Conservation (phyloP, 140 eudicot genomes). For the Stevia rebaudiana region DNA sequence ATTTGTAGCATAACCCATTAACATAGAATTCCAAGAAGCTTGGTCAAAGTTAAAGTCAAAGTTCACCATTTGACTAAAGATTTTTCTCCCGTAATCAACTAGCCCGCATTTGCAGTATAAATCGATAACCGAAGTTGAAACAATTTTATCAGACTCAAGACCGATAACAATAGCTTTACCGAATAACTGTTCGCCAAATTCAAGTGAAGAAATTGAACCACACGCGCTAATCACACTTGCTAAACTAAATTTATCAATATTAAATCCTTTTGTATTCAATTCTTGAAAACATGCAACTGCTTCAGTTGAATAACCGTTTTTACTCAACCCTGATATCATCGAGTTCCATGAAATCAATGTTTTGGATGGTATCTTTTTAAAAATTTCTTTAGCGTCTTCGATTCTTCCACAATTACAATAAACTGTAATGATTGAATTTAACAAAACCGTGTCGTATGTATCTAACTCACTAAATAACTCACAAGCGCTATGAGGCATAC, state of each 20-base stretch:
- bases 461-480: conserved; percentile 42
- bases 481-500: conserved; percentile 48
- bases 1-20: conserved; percentile 90
- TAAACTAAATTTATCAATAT: conserved; percentile 51
- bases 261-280: conserved; percentile 44
- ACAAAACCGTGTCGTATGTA: conserved; percentile 55
- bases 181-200: conserved; percentile 79
- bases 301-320: conserved; percentile 67
- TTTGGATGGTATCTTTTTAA: conserved; percentile 44
- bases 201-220: conserved; percentile 60
- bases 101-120: conserved; percentile 82
- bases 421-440: conserved; percentile 73
- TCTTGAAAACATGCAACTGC: conserved; percentile 51
- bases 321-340: conserved; percentile 71
- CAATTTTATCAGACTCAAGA: conserved; percentile 52
- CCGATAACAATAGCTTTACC: conserved; percentile 59
- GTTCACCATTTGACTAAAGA: conserved; percentile 53
- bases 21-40: conserved; percentile 83
- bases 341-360: conserved; percentile 91
- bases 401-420: conserved; percentile 56
- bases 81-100: conserved; percentile 42
- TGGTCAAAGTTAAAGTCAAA: conserved; percentile 51
- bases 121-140: conserved; percentile 64
- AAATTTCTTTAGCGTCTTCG: conserved; percentile 59
- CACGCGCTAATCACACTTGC: conserved; percentile 77